Evolutionary conservation across 2,329 filamentous ascomycete species (phyloP), one percentile per base, ranked within the genome.

Genomic region (Hypoxylon sp.): DNA sequence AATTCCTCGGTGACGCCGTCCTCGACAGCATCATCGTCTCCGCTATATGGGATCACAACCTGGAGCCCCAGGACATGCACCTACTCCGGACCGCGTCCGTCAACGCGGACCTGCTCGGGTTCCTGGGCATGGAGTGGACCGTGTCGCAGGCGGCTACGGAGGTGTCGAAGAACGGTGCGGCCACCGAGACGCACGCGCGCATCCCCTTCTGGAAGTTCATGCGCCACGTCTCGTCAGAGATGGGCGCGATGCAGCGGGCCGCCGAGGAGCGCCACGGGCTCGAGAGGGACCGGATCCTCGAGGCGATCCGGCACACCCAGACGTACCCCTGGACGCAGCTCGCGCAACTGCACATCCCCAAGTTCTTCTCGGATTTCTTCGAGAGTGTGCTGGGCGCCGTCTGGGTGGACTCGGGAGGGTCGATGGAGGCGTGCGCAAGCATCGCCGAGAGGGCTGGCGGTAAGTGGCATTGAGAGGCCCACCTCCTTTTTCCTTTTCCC

Each of bases 1-100:
- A 97, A 69, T 97, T 95, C 67, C 77, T 97, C 0, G 94, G 94
- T 1, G 94, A 98, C 66, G 85, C 92, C 0, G 79, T 97, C 2
- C 83, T 98, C 0, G 94, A 98, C 73, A 83, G 87, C 65, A 78
- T 97, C 52, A 78, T 97, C 45, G 86, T 91, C 6, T 78, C 76
- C 0, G 79, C 76, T n/a, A 75, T 94, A 4, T 89, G 84, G 71
- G 68, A 70, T 2, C 63, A 72, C 10, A 63, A 80, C 2, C 69
- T 85, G 0, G 54, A 74, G 0, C 77, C 83, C 45, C 69, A 79
- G 2, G 76, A 83, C n/a, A 91, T 98, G 85, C 92, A 96, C 66
- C 77, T 86, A 2, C 77, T 94, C 53, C 88, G 90, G 55, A 87
- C 89, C 1, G 88, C 90, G 0, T 78, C 93, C 43, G 92, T 91